These are phyloP conservation scores for Colletotrichum brevisporum DNA, from an alignment of 2,329 filamentous ascomycete genomes.

Conservation along the genomic window DNA sequence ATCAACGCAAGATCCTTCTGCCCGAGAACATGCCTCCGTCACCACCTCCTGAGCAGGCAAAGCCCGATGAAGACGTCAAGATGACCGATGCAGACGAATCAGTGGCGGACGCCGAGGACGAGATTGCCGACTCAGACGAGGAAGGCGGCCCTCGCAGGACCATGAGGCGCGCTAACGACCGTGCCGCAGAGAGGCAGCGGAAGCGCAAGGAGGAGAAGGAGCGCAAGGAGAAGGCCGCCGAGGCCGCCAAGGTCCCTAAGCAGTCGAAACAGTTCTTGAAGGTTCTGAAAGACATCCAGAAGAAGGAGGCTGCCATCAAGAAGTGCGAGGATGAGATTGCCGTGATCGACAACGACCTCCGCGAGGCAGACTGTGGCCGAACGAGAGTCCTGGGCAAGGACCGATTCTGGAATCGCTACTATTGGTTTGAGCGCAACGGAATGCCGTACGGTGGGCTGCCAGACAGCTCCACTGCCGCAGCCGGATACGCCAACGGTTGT, in stretches of 20 bases:
- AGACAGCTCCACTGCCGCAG: slow-evolving; percentile 86
- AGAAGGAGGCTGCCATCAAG: slow-evolving; percentile 84
- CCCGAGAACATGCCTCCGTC: slow-evolving; percentile 80
- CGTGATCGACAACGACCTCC: slow-evolving; percentile 89
- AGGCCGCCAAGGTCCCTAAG: slow-evolving; percentile 77
- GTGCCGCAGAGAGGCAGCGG: slow-evolving; percentile 79
- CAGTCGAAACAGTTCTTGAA: slow-evolving; percentile 92
- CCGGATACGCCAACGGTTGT: slow-evolving; percentile 92
- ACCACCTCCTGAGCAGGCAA: slow-evolving; percentile 64
- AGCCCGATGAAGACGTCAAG: slow-evolving; percentile 70
- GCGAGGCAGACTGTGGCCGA: slow-evolving; percentile 93
- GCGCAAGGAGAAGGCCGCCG: slow-evolving; percentile 68
- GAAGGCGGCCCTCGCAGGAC: slow-evolving; percentile 69
- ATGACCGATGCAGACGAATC: slow-evolving; percentile 77
- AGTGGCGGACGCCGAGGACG: slow-evolving; percentile 67
- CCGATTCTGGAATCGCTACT: slow-evolving; percentile 98
- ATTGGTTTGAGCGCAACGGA: slow-evolving; percentile 98
- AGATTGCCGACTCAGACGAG: slow-evolving; percentile 78
- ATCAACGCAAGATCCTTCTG: slow-evolving; percentile 79
- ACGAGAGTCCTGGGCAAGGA: slow-evolving; percentile 93
- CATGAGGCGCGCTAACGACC: slow-evolving; percentile 74
- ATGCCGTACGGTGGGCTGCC: slow-evolving; percentile 96
- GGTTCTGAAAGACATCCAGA: slow-evolving; percentile 88
- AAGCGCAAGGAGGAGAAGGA: slow-evolving; percentile 83
- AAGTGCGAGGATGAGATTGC: slow-evolving; percentile 89